These are phyloP conservation scores for Danielia reshetovae DNA, from an alignment of 805 yeast genomes.

Conservation along the genomic window DNA sequence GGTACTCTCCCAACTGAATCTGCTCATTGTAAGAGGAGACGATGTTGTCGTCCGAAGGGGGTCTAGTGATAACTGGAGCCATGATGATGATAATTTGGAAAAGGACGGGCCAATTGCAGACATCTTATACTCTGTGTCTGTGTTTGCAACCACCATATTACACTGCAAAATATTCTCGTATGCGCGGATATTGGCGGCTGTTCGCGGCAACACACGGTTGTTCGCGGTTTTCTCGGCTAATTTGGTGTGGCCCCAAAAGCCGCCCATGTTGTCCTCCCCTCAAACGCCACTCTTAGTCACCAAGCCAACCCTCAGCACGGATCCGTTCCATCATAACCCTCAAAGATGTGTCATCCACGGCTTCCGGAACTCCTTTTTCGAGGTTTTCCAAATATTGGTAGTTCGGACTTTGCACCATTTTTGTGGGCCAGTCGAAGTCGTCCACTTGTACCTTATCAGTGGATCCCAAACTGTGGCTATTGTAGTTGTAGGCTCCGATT, in stretches of 20 bases:
- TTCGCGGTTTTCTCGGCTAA: too few relatives aligned
- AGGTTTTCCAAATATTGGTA: background rate
- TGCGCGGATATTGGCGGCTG: constrained; percentile 1
- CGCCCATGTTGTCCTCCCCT: too few relatives aligned
- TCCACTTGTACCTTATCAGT: constrained; percentile 6
- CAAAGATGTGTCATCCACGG: background rate
- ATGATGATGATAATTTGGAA: too few relatives aligned
- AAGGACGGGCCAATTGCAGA: too few relatives aligned
- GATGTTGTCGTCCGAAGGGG: constrained; percentile 7
- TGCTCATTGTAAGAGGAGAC: constrained; percentile 1
- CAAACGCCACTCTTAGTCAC: background rate
- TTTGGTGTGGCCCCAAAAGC: too few relatives aligned
- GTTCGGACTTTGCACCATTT: constrained; percentile 1
- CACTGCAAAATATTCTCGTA: too few relatives aligned
- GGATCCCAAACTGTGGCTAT: background rate
- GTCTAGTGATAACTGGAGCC: constrained; percentile 17
- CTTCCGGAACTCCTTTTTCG: background rate
- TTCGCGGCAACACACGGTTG: too few relatives aligned
- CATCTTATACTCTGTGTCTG: too few relatives aligned
- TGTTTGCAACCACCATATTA: too few relatives aligned
- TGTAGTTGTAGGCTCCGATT: constrained; percentile 4
- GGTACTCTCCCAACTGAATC: constrained; percentile 62
- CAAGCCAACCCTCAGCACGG: background rate
- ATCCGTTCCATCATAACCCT: background rate
- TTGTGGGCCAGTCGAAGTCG: constrained; percentile 15